phyloP scores from a whole-genome alignment of 176 grass and related monocot genomes.

The Calamus simplicifolius region DNA sequence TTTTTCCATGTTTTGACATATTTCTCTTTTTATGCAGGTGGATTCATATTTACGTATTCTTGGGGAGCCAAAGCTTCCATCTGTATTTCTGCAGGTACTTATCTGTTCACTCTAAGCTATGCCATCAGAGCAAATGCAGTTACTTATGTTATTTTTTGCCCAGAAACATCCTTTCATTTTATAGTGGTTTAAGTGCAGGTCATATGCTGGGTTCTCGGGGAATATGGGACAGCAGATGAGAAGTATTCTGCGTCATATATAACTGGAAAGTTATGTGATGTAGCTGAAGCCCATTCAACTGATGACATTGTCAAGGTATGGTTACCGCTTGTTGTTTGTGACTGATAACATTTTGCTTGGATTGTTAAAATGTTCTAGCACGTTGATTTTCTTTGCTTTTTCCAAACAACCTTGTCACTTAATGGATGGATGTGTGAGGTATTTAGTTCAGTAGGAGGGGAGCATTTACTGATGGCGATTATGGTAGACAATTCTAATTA shows the following conservation, averaged over 20 bases:
- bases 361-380: not conserved
- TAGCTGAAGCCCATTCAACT: conserved; percentile 82
- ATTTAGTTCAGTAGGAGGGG: no score
- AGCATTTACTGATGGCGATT: no score
- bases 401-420: no score
- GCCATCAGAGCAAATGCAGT: no score
- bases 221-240: conserved; percentile 87
- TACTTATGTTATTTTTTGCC: not conserved
- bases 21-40: conserved; percentile 51
- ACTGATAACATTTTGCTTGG: conserved; percentile 1
- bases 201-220: conserved; percentile 99
- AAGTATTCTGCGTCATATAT: conserved; percentile 91
- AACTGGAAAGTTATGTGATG: conserved; percentile 90
- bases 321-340: no score
- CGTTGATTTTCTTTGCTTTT: conserved; percentile 7
- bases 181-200: conserved; percentile 42
- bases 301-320: conserved; percentile 94
- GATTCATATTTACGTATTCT: conserved; percentile 91
- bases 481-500: no score
- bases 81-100: conserved; percentile 88
- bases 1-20: not conserved
- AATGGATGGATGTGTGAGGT: no score
- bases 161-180: not conserved
- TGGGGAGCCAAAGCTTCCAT: conserved; percentile 97
- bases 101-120: conserved; percentile 1